These are phyloP conservation scores for Vigna nakashimae DNA, from an alignment of 306 rosid genomes.

Conservation along the genomic window DNA sequence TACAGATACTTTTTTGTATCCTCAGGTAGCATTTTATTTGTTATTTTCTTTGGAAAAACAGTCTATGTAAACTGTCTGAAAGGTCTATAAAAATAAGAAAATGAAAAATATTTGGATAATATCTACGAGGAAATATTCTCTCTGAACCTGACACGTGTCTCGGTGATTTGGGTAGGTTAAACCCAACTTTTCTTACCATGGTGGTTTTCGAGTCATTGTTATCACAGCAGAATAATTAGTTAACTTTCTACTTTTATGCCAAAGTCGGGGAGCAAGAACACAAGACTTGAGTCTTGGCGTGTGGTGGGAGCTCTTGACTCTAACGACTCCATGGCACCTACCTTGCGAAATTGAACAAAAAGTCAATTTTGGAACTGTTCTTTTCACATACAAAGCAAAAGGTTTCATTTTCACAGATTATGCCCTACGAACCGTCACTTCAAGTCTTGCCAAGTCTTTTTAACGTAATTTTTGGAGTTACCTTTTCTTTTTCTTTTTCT, in stretches of 20 bases:
- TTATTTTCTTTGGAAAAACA: background rate
- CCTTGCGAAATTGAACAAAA: constrained; percentile 7
- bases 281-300: constrained; percentile 24
- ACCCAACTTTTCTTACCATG: constrained; percentile 3
- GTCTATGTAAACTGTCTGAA: background rate
- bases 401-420: background rate
- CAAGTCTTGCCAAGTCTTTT: background rate
- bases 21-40: background rate
- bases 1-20: background rate
- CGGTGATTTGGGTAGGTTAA: constrained; percentile 29
- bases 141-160: background rate
- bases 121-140: background rate
- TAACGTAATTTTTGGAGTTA: background rate
- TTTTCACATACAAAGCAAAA: background rate
- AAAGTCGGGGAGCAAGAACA: constrained; percentile 37
- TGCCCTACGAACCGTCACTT: background rate
- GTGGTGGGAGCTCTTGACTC: background rate
- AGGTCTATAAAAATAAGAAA: background rate
- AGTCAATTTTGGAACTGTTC: background rate
- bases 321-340: background rate
- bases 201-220: background rate
- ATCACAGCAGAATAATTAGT: background rate
- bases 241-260: background rate
- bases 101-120: background rate
- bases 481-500: background rate